A percentile compares a stretch with the other conserved stretches of the same genome.
phyloP scores from a whole-genome alignment of 2,329 filamentous ascomycete genomes.

The Venturia asperata region DNA sequence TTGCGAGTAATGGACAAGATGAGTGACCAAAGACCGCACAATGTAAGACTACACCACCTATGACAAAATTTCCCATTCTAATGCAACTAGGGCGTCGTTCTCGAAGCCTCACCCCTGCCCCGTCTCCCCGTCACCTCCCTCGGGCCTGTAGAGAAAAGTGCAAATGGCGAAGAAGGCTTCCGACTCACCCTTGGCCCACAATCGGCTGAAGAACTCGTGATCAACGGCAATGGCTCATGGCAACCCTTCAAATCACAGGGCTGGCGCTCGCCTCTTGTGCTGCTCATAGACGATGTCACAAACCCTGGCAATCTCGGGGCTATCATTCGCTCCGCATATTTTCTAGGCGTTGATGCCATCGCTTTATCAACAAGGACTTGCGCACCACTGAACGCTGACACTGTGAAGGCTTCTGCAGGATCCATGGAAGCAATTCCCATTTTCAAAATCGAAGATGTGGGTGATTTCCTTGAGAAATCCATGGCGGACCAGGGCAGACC shows the following conservation, averaged over 20 bases:
- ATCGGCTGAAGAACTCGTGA: constrained; percentile 60
- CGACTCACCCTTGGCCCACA: constrained; percentile 50
- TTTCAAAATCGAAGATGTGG: constrained; percentile 60
- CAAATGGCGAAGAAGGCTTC: not conserved
- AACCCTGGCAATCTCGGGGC: constrained; percentile 88
- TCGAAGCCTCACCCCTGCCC: constrained; percentile 80
- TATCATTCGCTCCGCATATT: constrained; percentile 81
- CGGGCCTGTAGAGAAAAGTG: constrained; percentile 25
- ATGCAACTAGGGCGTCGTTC: constrained; percentile 57
- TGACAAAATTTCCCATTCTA: constrained; percentile 14
- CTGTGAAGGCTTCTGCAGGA: constrained; percentile 81
- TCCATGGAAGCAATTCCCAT: constrained; percentile 74
- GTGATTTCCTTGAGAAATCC: constrained; percentile 62
- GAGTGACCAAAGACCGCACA: constrained; percentile 76
- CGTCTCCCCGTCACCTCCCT: constrained; percentile 28
- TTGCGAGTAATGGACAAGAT: constrained; percentile 73
- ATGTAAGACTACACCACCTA: constrained; percentile 38
- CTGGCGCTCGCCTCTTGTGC: constrained; percentile 59
- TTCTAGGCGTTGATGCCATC: constrained; percentile 82
- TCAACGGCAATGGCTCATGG: constrained; percentile 60
- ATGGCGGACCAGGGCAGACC: constrained; percentile 39
- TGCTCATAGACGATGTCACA: constrained; percentile 58
- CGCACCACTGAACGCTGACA: constrained; percentile 66
- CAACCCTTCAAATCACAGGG: constrained; percentile 42
- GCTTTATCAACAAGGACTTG: constrained; percentile 56